Base-by-base conservation (phyloP, 2,329 filamentous ascomycete genomes). In the Nothopassalora personata region DNA sequence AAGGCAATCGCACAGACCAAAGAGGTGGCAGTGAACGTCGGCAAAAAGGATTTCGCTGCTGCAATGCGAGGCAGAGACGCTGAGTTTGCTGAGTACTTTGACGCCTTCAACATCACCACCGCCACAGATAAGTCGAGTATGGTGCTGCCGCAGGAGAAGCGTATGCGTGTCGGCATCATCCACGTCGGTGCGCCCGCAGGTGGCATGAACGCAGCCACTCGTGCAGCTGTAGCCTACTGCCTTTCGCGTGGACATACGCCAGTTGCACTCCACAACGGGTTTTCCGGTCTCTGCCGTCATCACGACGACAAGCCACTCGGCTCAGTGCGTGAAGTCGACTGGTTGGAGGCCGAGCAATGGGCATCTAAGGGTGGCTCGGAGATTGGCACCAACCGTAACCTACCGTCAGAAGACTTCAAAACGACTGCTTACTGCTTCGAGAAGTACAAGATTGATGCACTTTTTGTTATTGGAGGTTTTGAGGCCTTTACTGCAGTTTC, bases 201-300 rank as follows among this genome's bases (percentile, higher is more conserved):
- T 74, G 94, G 94, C 69, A 97, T 99, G 90, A 99, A 99, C 76
- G 92, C 93, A 30, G 94, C 94, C 46, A 94, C 95, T 19, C 86
- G 94, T 66, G 93, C 91, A 31, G 93, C 90, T 13, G 92, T 97
- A 18, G 91, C 91, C 33, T 97, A 97, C 79, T 97, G 92, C 73
- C 75, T 96, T 59, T 89, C 89, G 48, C 86, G 91, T 60, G 94
- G 94, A n/a, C 94, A 99, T 74, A 91, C 90, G 54, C 90, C 94
- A 4, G 75, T 97, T 68, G 93, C 91, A 18, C 91, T 99, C 57
- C 90, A 97, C 78, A 99, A 99, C 70, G 94, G 94, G 28, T 99
- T 99, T 75, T 91, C 94, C 33, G 94, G 94, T 15, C 86, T 99
- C 58, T 88, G 91, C 56, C 86, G 94, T 50, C 94, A 99, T 75